phyloP scores from a whole-genome alignment of 2,329 filamentous ascomycete genomes.

The Cladophialophora exuberans region DNA sequence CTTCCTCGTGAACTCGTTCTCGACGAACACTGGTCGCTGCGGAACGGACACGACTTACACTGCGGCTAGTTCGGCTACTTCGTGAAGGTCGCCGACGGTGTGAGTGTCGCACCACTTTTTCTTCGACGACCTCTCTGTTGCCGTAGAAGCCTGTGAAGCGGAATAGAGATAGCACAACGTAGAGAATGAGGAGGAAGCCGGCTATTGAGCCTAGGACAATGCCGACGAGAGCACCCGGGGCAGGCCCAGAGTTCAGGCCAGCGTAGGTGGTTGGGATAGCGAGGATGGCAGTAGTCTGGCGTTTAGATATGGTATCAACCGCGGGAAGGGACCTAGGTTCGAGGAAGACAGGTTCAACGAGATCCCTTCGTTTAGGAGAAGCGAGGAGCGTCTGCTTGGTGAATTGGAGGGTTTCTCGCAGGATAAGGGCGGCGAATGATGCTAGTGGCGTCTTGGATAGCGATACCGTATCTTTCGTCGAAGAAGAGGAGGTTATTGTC shows the following conservation, averaged over 20 bases:
- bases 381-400: constrained; percentile 17
- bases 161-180: constrained; percentile 43
- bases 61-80: constrained; percentile 7
- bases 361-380: constrained; percentile 4
- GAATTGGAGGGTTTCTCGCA: constrained; percentile 20
- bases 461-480: constrained; percentile 5
- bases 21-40: constrained; percentile 15
- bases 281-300: constrained; percentile 36
- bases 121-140: constrained; percentile 20
- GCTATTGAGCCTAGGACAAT: constrained; percentile 52
- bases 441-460: constrained; percentile 22
- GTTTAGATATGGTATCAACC: constrained; percentile 24
- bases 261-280: constrained; percentile 67
- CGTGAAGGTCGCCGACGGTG: constrained; percentile 18
- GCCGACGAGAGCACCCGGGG: constrained; percentile 50
- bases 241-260: constrained; percentile 54
- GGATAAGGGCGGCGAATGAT: constrained; percentile 32
- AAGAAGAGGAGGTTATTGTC: constrained; percentile 3
- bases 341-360: constrained; percentile 18
- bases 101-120: constrained; percentile 26
- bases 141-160: constrained; percentile 10
- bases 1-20: constrained; percentile 14
- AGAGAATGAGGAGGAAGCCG: constrained; percentile 58
- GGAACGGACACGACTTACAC: constrained; percentile 5
- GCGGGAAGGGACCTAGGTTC: constrained; percentile 7